Conservation (phyloP, 352 stramenopile species). For the Paralagenidium karlingii region DNA sequence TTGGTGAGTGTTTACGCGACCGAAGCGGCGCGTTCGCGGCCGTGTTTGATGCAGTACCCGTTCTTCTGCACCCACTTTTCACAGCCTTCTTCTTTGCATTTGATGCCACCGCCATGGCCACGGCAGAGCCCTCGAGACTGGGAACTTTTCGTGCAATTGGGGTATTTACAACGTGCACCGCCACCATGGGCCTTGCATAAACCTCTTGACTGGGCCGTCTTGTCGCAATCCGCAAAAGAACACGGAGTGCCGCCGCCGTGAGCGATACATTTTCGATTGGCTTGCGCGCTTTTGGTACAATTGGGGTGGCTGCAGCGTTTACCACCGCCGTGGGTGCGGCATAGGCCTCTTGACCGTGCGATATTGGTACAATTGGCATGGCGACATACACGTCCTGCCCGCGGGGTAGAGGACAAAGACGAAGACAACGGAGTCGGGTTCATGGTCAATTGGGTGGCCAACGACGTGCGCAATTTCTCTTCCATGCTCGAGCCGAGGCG, state of each 20-base stretch:
- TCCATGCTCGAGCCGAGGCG: slow-evolving; percentile 62
- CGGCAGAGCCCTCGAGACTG: slow-evolving; percentile 75
- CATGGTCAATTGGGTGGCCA: no score
- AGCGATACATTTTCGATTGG: slow-evolving; percentile 80
- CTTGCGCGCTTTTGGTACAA: slow-evolving; percentile 82
- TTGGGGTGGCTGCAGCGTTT: slow-evolving; percentile 73
- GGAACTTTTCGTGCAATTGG: slow-evolving; percentile 75
- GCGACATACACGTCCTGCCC: slow-evolving; percentile 61
- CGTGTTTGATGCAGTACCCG: slow-evolving; percentile 83
- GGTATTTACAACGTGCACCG: slow-evolving; percentile 71
- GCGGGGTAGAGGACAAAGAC: slow-evolving; percentile 4
- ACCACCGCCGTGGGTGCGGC: slow-evolving; percentile 57
- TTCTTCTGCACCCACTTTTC: slow-evolving; percentile 87
- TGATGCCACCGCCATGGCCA: slow-evolving; percentile 72
- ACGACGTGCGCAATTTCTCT: slow-evolving; percentile 12
- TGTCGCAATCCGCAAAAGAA: slow-evolving; percentile 77
- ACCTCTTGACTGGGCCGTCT: slow-evolving; percentile 74
- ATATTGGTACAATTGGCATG: slow-evolving; percentile 82
- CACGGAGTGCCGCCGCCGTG: slow-evolving; percentile 76
- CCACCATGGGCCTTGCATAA: slow-evolving; percentile 78
- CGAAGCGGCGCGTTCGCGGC: no score
- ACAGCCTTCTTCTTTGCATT: slow-evolving; percentile 77
- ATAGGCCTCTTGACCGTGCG: slow-evolving; percentile 59
- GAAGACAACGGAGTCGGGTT: no score
- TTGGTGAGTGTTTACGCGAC: no score